phyloP scores from a whole-genome alignment of 139 green algal genomes.

The Volvox reticuliferus region DNA sequence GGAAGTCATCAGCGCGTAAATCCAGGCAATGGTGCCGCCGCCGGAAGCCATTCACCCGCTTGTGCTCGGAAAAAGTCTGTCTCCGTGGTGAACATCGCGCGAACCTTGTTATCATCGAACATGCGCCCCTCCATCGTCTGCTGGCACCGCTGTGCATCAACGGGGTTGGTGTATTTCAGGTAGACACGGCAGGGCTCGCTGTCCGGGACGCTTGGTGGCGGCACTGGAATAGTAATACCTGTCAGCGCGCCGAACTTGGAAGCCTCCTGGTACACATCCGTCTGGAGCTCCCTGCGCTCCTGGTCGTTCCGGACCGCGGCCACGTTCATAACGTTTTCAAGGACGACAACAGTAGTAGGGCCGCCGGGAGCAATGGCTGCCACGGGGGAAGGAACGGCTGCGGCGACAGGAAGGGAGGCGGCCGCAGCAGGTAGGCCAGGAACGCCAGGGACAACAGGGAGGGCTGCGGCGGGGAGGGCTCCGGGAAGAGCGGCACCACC shows the following conservation, averaged over 20 bases:
- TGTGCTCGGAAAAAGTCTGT: slow-evolving; percentile 48
- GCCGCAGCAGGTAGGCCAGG: not conserved
- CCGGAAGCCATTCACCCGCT: slow-evolving; percentile 43
- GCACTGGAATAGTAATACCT: slow-evolving; percentile 73
- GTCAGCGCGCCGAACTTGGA: slow-evolving; percentile 70
- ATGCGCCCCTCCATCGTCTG: slow-evolving; percentile 74
- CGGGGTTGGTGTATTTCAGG: slow-evolving; percentile 68
- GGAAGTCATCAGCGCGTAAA: not conserved
- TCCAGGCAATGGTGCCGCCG: not conserved
- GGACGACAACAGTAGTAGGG: slow-evolving; percentile 67
- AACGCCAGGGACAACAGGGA: not conserved
- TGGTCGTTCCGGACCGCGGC: slow-evolving; percentile 59
- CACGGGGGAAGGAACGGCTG: not conserved
- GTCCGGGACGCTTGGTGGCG: slow-evolving; percentile 59
- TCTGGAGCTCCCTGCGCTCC: slow-evolving; percentile 58
- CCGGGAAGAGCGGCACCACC: not conserved
- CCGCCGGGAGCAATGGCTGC: not conserved
- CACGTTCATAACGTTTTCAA: slow-evolving; percentile 75
- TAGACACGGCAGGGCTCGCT: slow-evolving; percentile 73
- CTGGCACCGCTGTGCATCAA: slow-evolving; percentile 71
- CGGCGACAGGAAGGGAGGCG: not conserved
- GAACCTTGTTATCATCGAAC: slow-evolving; percentile 80
- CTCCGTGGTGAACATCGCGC: slow-evolving; percentile 12
- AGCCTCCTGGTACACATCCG: slow-evolving; percentile 72
- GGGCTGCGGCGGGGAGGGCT: not conserved